Evolutionary conservation across 2,329 filamentous ascomycete genomes (phyloP).

Genomic region (Xylariaceae sp.): DNA sequence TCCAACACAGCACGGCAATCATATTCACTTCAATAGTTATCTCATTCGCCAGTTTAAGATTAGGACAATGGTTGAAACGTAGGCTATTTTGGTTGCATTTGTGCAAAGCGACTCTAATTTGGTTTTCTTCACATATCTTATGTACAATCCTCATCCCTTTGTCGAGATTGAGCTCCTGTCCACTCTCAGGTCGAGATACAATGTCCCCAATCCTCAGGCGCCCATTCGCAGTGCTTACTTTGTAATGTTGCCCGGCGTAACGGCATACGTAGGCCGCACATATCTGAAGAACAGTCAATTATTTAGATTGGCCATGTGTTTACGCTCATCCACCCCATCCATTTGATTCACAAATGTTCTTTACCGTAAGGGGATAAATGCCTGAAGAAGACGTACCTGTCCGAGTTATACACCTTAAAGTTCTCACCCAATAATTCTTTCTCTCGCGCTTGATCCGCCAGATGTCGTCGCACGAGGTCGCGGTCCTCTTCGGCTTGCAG

Average conservation of each 20-base stretch:
- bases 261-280: constrained; percentile 74
- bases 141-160: too few species aligned
- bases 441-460: constrained; percentile 84
- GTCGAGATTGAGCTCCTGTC: too few species aligned
- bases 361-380: constrained; percentile 1
- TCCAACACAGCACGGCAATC: too few species aligned
- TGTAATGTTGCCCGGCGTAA: constrained; percentile 60
- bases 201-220: too few species aligned
- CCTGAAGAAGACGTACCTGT: constrained; percentile 58
- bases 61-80: too few species aligned
- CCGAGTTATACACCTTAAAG: constrained; percentile 80
- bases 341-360: constrained; percentile 1
- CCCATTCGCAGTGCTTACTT: constrained; percentile 41
- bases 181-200: too few species aligned
- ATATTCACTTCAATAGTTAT: too few species aligned
- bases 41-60: too few species aligned
- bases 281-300: constrained; percentile 49
- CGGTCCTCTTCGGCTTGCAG: constrained; percentile 96
- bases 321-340: neutral
- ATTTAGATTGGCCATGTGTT: too few species aligned
- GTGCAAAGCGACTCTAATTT: constrained; percentile 37
- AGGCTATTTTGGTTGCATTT: too few species aligned
- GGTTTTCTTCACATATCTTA: constrained; percentile 57
- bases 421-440: constrained; percentile 84
- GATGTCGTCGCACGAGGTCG: constrained; percentile 82